Percentiles rank a stretch among this genome's conserved stretches.
Conservation (phyloP, 345 rosid genomes). For the Syzygium oleosum region DNA sequence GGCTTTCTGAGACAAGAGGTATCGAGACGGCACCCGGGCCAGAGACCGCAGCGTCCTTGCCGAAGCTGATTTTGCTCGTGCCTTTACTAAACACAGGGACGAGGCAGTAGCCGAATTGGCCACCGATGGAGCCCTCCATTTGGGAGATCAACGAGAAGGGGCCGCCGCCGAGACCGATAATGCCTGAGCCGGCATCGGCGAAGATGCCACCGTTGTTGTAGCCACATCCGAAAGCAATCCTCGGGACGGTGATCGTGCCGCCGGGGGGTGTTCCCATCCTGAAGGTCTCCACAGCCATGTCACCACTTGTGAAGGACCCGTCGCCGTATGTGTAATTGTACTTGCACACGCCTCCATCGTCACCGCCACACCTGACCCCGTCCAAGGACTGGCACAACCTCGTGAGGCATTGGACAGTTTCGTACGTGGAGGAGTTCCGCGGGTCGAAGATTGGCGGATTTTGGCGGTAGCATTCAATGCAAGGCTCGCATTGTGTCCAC, state of each 20-base stretch:
- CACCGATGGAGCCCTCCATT: conserved; percentile 11
- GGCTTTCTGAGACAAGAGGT: conserved; percentile 19
- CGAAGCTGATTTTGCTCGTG: conserved; percentile 39
- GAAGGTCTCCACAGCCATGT: conserved; percentile 33
- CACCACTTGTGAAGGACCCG: conserved; percentile 25
- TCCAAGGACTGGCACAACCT: conserved; percentile 15
- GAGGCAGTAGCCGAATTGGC: conserved; percentile 50
- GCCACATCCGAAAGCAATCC: conserved; percentile 46
- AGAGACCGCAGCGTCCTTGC: conserved; percentile 12
- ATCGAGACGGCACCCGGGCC: conserved; percentile 18
- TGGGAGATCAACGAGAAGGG: conserved; percentile 45
- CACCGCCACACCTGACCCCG: conserved; percentile 7
- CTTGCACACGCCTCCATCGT: conserved; percentile 3
- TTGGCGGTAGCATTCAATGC: conserved; percentile 41
- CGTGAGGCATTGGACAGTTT: conserved; percentile 22
- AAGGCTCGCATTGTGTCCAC: conserved; percentile 62
- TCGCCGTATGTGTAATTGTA: conserved; percentile 46
- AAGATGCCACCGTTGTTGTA: conserved; percentile 29
- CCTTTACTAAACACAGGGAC: conserved; percentile 13
- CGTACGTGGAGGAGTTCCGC: conserved; percentile 30
- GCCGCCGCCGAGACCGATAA: conserved; percentile 61
- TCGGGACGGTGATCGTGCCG: conserved; percentile 7
- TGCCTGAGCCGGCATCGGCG: conserved; percentile 40
- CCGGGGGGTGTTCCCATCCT: conserved; percentile 10
- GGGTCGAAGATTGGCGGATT: conserved; percentile 39